Evolutionary conservation across 768 basidiomycete species (phyloP).

Genomic region (Mycena albidolilacea): DNA sequence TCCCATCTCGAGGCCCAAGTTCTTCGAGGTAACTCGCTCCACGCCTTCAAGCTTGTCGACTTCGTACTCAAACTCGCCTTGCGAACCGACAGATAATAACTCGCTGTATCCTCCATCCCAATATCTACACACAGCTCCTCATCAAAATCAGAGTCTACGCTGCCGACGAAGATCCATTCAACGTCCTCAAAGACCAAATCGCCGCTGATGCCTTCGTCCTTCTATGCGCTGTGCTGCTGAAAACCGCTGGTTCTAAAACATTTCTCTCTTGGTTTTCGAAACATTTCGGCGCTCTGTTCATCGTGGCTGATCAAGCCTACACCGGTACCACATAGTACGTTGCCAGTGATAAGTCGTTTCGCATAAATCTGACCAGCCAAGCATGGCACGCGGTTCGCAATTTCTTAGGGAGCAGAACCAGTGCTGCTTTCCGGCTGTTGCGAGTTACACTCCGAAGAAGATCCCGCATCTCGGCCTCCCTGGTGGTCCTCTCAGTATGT

Average conservation of each 20-base stretch:
- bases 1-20: slow-evolving; percentile 8
- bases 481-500: slow-evolving; percentile 7
- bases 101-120: slow-evolving; percentile 13
- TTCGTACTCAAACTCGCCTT: neutral
- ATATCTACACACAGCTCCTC: slow-evolving; percentile 25
- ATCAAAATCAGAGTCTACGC: slow-evolving; percentile 24
- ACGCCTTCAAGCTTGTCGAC: neutral
- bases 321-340: slow-evolving; percentile 13
- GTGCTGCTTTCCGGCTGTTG: neutral
- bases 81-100: neutral
- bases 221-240: slow-evolving; percentile 17
- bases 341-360: neutral
- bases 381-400: neutral
- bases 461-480: neutral
- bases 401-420: slow-evolving; percentile 1
- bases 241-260: neutral
- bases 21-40: slow-evolving; percentile 5
- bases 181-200: neutral
- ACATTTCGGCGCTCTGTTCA: slow-evolving; percentile 3
- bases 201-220: slow-evolving; percentile 5
- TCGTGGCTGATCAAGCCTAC: neutral
- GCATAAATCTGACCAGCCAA: neutral
- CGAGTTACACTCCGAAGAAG: neutral
- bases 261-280: slow-evolving; percentile 14
- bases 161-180: slow-evolving; percentile 17